These are phyloP conservation scores for Fusarium clavum DNA, from an alignment of 2,329 filamentous ascomycete genomes.

Conservation along the genomic window DNA sequence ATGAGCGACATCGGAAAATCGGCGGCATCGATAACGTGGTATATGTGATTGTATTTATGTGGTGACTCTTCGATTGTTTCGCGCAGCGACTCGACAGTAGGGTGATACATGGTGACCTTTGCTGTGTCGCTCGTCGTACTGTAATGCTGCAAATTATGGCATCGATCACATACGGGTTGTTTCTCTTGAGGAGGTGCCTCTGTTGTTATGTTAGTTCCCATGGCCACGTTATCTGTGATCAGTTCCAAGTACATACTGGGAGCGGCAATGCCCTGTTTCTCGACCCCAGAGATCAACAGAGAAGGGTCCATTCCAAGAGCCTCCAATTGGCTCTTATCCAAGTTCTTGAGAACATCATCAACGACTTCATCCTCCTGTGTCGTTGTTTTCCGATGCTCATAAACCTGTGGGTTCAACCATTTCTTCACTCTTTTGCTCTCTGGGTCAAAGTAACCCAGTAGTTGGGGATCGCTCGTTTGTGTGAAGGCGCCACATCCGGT, in stretches of 20 bases:
- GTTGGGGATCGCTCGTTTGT: slow-evolving; percentile 63
- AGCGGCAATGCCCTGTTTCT: slow-evolving; percentile 33
- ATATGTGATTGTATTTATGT: slow-evolving; percentile 91
- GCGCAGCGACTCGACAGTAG: slow-evolving; percentile 81
- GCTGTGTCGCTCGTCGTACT: slow-evolving; percentile 63
- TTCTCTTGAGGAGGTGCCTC: slow-evolving; percentile 44
- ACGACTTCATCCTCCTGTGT: slow-evolving; percentile 60
- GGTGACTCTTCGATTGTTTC: slow-evolving; percentile 90
- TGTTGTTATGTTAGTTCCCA: slow-evolving; percentile 26
- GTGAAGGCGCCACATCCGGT: slow-evolving; percentile 73
- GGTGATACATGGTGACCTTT: slow-evolving; percentile 77
- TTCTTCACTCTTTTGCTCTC: slow-evolving; percentile 62
- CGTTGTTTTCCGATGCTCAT: slow-evolving; percentile 27
- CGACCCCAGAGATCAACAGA: slow-evolving; percentile 51
- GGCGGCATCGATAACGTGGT: slow-evolving; percentile 93
- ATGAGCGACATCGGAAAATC: slow-evolving; percentile 97
- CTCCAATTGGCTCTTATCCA: slow-evolving; percentile 57
- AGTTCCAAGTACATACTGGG: slow-evolving; percentile 27
- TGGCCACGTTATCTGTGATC: background rate
- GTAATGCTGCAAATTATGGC: slow-evolving; percentile 84
- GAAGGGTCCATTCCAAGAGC: slow-evolving; percentile 60
- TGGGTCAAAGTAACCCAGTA: slow-evolving; percentile 68
- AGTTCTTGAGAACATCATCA: slow-evolving; percentile 56
- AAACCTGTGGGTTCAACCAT: slow-evolving; percentile 53
- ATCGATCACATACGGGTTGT: slow-evolving; percentile 83